Conservation (phyloP, 257 asterid genomes). For the Petrea volubilis region DNA sequence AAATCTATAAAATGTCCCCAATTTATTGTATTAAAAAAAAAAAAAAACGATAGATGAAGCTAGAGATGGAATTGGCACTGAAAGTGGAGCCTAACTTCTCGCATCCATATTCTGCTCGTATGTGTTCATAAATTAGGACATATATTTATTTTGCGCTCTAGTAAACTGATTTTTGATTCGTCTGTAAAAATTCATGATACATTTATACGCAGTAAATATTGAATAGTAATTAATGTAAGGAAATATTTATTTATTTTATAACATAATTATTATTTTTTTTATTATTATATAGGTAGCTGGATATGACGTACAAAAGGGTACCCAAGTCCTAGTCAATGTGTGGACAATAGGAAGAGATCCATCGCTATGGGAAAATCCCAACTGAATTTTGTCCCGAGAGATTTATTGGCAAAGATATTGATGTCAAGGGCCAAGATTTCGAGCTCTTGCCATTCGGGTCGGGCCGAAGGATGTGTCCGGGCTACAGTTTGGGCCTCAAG, state of each 20-base stretch:
- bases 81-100: no score
- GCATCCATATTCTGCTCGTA: no score
- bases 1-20: no score
- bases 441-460: conserved; percentile 65
- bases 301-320: conserved; percentile 47
- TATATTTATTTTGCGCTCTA: no score
- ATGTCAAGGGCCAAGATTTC: conserved; percentile 56
- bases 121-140: no score
- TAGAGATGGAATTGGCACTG: no score
- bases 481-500: conserved; percentile 54
- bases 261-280: neutral
- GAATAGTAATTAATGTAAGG: no score
- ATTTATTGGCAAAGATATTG: conserved; percentile 45
- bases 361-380: conserved; percentile 52
- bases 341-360: conserved; percentile 78
- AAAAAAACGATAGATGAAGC: no score
- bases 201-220: no score
- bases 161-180: no score
- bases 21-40: no score
- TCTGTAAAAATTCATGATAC: no score
- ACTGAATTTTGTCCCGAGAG: conserved; percentile 52
- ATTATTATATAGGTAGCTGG: conserved; percentile 37
- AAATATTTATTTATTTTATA: neutral
- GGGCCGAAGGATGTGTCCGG: conserved; percentile 74
- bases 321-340: conserved; percentile 47